Conservation (phyloP, 805 yeast genomes). For the Ogataea philodendri region DNA sequence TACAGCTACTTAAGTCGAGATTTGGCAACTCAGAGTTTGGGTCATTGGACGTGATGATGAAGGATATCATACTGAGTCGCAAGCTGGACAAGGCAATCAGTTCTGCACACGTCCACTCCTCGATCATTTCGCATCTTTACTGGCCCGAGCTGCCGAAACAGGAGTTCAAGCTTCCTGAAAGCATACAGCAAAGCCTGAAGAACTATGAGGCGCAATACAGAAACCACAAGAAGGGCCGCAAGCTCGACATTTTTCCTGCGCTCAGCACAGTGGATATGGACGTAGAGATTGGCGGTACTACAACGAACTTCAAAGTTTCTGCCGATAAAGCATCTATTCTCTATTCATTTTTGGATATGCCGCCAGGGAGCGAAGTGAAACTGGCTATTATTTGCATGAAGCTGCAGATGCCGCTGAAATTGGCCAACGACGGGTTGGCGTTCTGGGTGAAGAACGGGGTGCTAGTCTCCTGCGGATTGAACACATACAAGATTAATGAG, state of each 20-base stretch:
- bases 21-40: conserved; percentile 68
- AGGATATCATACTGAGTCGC: conserved; percentile 62
- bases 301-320: conserved; percentile 45
- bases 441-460: conserved; percentile 70
- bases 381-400: conserved; percentile 34
- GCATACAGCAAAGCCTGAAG: conserved; percentile 41
- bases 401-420: conserved; percentile 43
- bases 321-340: conserved; percentile 69
- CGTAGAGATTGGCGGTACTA: conserved; percentile 49
- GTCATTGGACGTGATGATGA: conserved; percentile 79
- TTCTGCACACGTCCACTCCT: conserved; percentile 44
- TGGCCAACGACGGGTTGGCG: conserved; percentile 39
- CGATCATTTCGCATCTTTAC: conserved; percentile 70
- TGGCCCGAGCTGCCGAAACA: conserved; percentile 67
- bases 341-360: conserved; percentile 27
- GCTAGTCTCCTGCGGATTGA: conserved; percentile 39
- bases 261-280: conserved; percentile 63
- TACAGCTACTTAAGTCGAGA: conserved; percentile 56
- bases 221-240: conserved; percentile 52
- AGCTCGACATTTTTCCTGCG: conserved; percentile 53
- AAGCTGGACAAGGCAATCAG: conserved; percentile 39
- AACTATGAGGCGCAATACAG: conserved; percentile 43
- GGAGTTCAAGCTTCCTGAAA: conserved; percentile 48
- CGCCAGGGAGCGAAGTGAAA: conserved; percentile 24
- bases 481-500: conserved; percentile 43